Evolutionary conservation across 225 moss, liverwort and hornwort genomes (phyloP), one percentile per base, ranked within the genome.

Genomic region (Takakia lepidozioides): DNA sequence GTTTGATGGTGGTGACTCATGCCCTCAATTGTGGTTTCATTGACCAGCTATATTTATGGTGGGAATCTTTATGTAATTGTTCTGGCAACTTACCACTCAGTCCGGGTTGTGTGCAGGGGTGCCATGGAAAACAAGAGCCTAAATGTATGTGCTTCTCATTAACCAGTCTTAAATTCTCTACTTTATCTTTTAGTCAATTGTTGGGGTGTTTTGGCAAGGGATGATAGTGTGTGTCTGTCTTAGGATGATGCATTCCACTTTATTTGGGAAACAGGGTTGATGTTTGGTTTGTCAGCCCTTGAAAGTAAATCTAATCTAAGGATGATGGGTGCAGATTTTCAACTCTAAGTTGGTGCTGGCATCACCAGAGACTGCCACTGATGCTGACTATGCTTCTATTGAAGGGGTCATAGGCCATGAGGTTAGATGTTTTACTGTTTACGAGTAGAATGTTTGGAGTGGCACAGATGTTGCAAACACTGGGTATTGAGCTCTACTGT

Each of bases 71-170:
- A n/a, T n/a, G n/a, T n/a, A n/a, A n/a, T n/a, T n/a, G n/a, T n/a
- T n/a, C n/a, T n/a, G n/a, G n/a, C n/a, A n/a, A n/a, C n/a, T n/a
- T n/a, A n/a, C n/a, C n/a, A n/a, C n/a, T n/a, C n/a, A n/a, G n/a
- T n/a, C n/a, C n/a, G n/a, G 43, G 42, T 46, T 48, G 13, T 46
- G 58, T 5, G 34, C 68, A 87, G 87, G 87, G 93, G 93, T 56
- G 93, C 93, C 16, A 93, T 93, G 93, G 93, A 93, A 68, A 93
- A 93, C 56, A 93, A 93, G 62, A 93, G 93, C 63, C 72, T 93
- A 25, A 93, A 93, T 42, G 87, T 87, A 71, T 59, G 78, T 52
- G n/a, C n/a, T n/a, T n/a, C n/a, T n/a, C n/a, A n/a, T n/a, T n/a
- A n/a, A n/a, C n/a, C n/a, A n/a, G n/a, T n/a, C n/a, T n/a, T n/a